Base-by-base conservation (phyloP, 805 yeast species). In the Myxozyma melibiosi region DNA sequence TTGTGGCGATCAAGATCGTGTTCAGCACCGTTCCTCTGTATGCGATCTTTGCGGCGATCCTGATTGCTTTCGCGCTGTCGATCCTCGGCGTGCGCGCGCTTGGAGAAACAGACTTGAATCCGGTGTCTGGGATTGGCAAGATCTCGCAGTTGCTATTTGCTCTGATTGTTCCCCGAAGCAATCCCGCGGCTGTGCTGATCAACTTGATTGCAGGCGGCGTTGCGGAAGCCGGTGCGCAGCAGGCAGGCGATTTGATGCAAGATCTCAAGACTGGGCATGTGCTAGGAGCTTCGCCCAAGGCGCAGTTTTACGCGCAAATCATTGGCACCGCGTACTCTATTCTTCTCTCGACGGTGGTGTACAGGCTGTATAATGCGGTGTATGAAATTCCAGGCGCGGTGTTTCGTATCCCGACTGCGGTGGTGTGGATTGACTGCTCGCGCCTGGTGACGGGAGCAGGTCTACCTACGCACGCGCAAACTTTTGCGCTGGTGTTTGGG, bases 181-280 rank as follows among this genome's bases (percentile, higher is more conserved):
- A 84, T 56, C 95, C 95, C 1, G 90, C 95, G 1, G 82, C 90
- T 9, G 89, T 94, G 4, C 74, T 92, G 39, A 83, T 90, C 43
- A 94, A 92, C 68, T 75, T 92, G 47, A 86, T 92, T 1, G 96
- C 97, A 3, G 99, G 99, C 16, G 99, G 97, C 13, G 84, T 92
- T 40, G 95, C 98, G 1, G 99, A 92, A 74, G 97, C 98, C 0
- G 98, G 98, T 7, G 97, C 99, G 2, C 98, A 94, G 74, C 99
- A 92, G 73, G 97, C 98, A 1, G 98, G 99, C 30, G 99, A 92
- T 73, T 77, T 92, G 68, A 88, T 94, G 96, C 99, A 92, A 74
- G 98, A 94, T 73, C 77, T 92, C 65, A 94, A 94, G 70, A 91
- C 99, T 0, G 98, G 98, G 0, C 92, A 88, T 71, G 72, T 92